Evolutionary conservation across 1,139 yeast genomes (phyloP).

Genomic region (Protomyces inouyei): DNA sequence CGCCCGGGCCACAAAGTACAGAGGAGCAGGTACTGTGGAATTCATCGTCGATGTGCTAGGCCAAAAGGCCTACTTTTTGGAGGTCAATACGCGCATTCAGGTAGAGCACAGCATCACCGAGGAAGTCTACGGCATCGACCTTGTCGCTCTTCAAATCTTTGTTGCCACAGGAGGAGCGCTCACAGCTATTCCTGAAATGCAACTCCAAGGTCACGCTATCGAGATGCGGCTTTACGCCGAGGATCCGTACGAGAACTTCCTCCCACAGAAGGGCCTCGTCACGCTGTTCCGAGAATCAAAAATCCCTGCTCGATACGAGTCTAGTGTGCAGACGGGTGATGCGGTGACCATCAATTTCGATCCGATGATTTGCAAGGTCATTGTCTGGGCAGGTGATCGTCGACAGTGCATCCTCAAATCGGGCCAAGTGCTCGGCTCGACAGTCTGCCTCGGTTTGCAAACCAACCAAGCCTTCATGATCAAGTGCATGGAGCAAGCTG

Average conservation of each 20-base stretch:
- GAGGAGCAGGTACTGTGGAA: conserved; percentile 97
- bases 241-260: conserved; percentile 88
- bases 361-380: conserved; percentile 92
- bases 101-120: conserved; percentile 98
- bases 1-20: conserved; percentile 71
- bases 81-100: conserved; percentile 93
- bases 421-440: conserved; percentile 75
- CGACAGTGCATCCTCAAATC: conserved; percentile 73
- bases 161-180: conserved; percentile 6
- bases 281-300: background rate
- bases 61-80: conserved; percentile 88
- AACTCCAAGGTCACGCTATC: conserved; percentile 50
- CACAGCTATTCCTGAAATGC: background rate
- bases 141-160: conserved; percentile 51
- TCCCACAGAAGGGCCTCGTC: conserved; percentile 80
- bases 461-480: conserved; percentile 48
- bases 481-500: background rate
- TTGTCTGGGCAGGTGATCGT: conserved; percentile 87
- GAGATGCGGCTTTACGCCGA: conserved; percentile 96
- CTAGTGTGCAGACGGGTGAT: conserved; percentile 70
- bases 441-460: conserved; percentile 79
- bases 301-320: conserved; percentile 79
- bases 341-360: conserved; percentile 87
- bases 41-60: conserved; percentile 80
- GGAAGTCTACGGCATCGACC: conserved; percentile 86